phyloP scores from a whole-genome alignment of 2,329 filamentous ascomycete genomes.

The Aspergillus chevalieri region DNA sequence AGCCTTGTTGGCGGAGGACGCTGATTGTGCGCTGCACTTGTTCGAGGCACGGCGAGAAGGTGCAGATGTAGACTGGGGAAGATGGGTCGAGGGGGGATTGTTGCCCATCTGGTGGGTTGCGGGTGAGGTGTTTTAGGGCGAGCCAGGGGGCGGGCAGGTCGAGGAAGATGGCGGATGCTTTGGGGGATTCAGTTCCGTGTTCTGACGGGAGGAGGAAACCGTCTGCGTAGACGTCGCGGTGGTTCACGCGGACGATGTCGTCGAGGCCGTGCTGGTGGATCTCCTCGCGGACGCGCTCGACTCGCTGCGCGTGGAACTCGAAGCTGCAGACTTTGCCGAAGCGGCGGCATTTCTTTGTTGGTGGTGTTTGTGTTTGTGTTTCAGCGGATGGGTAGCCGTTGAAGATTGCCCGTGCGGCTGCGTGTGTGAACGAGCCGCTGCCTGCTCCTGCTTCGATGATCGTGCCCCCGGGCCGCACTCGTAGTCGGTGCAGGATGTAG shows the following conservation, averaged over 20 bases:
- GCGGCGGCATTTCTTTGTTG: conserved; percentile 19
- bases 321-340: conserved; percentile 45
- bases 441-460: conserved; percentile 49
- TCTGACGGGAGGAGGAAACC: conserved; percentile 36
- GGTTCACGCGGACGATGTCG: conserved; percentile 39
- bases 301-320: conserved; percentile 45
- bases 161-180: conserved; percentile 44
- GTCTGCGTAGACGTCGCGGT: conserved; percentile 46
- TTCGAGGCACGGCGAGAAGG: conserved; percentile 95
- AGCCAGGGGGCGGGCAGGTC: conserved; percentile 48
- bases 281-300: conserved; percentile 37
- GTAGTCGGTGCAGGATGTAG: conserved; percentile 45
- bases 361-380: conserved; percentile 1
- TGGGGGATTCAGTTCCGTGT: conserved; percentile 29
- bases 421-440: conserved; percentile 49
- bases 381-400: conserved; percentile 33
- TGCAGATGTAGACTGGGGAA: conserved; percentile 74
- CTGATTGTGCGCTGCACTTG: conserved; percentile 85
- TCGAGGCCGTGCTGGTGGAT: conserved; percentile 40
- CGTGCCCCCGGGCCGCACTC: conserved; percentile 40
- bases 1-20: conserved; percentile 70
- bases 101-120: conserved; percentile 25
- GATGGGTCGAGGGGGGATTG: conserved; percentile 61
- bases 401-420: conserved; percentile 45
- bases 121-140: conserved; percentile 42